Evolutionary conservation across 768 basidiomycete genomes (phyloP), one percentile per base, ranked within the genome.

Genomic region (Suillus placidus): DNA sequence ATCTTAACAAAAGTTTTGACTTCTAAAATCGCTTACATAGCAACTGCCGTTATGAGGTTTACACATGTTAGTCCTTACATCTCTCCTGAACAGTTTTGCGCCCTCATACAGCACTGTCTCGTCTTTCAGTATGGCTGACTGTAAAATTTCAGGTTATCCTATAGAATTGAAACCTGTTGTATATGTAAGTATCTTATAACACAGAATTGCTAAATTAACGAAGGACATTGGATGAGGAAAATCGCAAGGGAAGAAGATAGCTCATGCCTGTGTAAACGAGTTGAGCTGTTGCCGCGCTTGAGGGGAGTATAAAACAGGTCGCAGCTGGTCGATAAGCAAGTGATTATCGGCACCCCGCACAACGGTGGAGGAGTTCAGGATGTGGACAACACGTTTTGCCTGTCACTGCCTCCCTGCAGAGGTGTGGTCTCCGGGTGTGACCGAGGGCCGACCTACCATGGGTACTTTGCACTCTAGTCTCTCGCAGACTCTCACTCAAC

Each of bases 1-100:
- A 99, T 74, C 83, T 97, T 66, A 87, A 97, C 76, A 90, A 92
- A 73, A 84, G 86, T 8, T 95, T 97, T 71, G 94, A 95, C 56
- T 89, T 93, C 73, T 92, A 78, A 82, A 35, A 52, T 14, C n/a
- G 34, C 63, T 40, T 18, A 30, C 57, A 58, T 26, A 20, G 16
- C 16, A 13, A 32, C 20, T 60, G 26, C 40, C 58, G 58, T 37
- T 32, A 42, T 30, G 38, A 8, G 35, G 13, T 35, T 56, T 23
- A 35, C n/a, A 23, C 38, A 10, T 42, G 26, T 40, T 32, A 30
- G 58, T 60, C 40, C 26, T 32, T 3, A 60, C 10, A 20, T 42
- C 40, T 7, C 30, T 6, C 42, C 20, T 20, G 12, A 20, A 38
- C 14, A 6, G 57, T 14, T 58, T 58, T 60, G 3, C 57, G 16